Base-by-base conservation (phyloP, 78 protist genomes). In the Thecamonas trahens region DNA sequence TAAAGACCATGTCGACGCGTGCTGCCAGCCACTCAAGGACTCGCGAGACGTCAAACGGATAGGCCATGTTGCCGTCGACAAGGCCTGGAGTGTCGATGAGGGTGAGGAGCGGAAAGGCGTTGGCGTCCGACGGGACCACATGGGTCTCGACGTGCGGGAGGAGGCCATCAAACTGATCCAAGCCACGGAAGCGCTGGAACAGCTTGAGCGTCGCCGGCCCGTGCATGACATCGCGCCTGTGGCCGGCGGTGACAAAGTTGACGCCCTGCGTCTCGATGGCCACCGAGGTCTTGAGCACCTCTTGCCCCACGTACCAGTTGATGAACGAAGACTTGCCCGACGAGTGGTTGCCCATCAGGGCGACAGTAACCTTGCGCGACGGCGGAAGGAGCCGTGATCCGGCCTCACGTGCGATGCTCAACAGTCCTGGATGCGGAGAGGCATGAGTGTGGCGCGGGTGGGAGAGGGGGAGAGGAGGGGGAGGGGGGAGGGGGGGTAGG, bases 41-140 rank as follows among this genome's bases (percentile, higher is more conserved):
- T 67, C 31, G 24, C 40, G 70, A 67, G 14, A 79, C 72, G 60
- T 79, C 78, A 44, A 71, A 79, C 35, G 85, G 67, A 50, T 79
- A 79, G 49, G 2, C 18, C 52, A 79, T 52, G 17, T 58, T 39
- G 20, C 85, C 85, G 64, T 79, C 85, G 4, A 67, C 61, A 7
- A 79, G 79, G n/a, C 83, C 85, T 0, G 85, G 85, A 5, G 85
- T 79, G 72, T 79, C 85, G 29, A 79, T 54, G 50, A 79, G 71
- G 37, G 70, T 74, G 20, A 66, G 53, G 67, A 69, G 45, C 18
- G 69, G 59, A 67, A 77, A 77, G 26, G 5, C 20, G 32, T 40
- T 20, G 39, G 5, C 69, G 14, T 31, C 24, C 4, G 83, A 68
- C 24, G 58, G 17, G 34, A 54, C 66, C 32, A 76, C 24, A 26